Percentiles rank a stretch among this genome's conserved stretches.
Evolutionary conservation across 176 grass and related monocot species (phyloP).

Genomic region (Juncus effusus): DNA sequence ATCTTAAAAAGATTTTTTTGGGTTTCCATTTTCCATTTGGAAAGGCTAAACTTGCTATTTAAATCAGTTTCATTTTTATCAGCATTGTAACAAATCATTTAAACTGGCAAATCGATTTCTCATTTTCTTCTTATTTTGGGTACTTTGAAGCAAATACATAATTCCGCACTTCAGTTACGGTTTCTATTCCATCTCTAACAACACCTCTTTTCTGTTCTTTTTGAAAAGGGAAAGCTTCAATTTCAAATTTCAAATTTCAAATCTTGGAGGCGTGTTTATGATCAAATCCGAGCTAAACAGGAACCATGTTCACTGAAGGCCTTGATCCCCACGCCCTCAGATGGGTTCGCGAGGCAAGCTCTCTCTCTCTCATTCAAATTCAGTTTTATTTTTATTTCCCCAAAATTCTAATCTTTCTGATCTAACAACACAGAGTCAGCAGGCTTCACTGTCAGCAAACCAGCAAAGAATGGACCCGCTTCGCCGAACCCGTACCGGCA

Average conservation of each 20-base stretch:
- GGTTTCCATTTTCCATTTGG: not conserved
- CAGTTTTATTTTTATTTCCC: conserved; percentile 10
- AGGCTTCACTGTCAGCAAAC: conserved; percentile 20
- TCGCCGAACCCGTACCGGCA: conserved; percentile 32
- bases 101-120: not conserved
- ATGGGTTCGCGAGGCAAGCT: conserved; percentile 82
- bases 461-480: conserved; percentile 55
- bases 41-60: not conserved
- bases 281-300: conserved; percentile 1
- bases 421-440: conserved; percentile 4
- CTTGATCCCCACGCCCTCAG: conserved; percentile 66
- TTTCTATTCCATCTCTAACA: not conserved
- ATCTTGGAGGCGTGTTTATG: conserved; percentile 36
- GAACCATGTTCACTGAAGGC: conserved; percentile 84
- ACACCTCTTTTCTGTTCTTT: conserved; percentile 10
- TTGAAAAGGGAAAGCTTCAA: not conserved
- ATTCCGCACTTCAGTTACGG: not conserved
- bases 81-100: too few species aligned
- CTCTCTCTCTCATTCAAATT: conserved; percentile 12
- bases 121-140: not conserved
- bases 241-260: conserved; percentile 22
- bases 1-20: not conserved
- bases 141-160: not conserved
- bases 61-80: not conserved
- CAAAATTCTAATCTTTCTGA: not conserved